These are phyloP conservation scores for Saraca asoca DNA, from an alignment of 331 rosid genomes.

Conservation along the genomic window DNA sequence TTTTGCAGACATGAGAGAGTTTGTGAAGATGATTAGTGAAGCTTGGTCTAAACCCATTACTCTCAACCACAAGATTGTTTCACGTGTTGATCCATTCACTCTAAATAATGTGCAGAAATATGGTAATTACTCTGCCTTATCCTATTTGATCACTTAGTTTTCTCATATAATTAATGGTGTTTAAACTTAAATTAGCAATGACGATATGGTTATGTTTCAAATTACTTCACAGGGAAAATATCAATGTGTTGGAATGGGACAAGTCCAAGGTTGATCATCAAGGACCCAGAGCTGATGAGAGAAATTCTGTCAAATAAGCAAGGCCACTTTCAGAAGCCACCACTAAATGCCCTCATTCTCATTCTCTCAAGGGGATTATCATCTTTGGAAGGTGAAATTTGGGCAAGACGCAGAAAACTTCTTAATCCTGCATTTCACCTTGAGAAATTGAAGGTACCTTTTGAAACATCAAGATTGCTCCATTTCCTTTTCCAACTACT, in stretches of 20 bases:
- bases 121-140: conserved; percentile 24
- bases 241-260: conserved; percentile 58
- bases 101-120: conserved; percentile 37
- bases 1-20: conserved; percentile 52
- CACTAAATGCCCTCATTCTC: conserved; percentile 44
- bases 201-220: background rate
- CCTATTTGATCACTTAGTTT: background rate
- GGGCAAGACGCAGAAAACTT: conserved; percentile 48
- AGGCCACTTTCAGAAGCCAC: conserved; percentile 53
- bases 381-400: conserved; percentile 49
- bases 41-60: conserved; percentile 58
- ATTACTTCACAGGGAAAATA: conserved; percentile 35
- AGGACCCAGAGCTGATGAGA: conserved; percentile 45
- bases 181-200: too few relatives aligned
- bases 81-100: conserved; percentile 56
- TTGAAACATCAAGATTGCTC: background rate
- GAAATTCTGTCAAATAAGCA: conserved; percentile 48
- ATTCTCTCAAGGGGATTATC: conserved; percentile 46
- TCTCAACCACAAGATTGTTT: conserved; percentile 43
- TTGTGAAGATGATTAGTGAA: conserved; percentile 42
- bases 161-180: background rate
- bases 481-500: background rate
- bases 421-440: conserved; percentile 57
- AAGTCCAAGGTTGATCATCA: conserved; percentile 54
- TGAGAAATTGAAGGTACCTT: conserved; percentile 52